Base-by-base conservation (phyloP, 805 yeast species). In the Gaillardinia entomophila region DNA sequence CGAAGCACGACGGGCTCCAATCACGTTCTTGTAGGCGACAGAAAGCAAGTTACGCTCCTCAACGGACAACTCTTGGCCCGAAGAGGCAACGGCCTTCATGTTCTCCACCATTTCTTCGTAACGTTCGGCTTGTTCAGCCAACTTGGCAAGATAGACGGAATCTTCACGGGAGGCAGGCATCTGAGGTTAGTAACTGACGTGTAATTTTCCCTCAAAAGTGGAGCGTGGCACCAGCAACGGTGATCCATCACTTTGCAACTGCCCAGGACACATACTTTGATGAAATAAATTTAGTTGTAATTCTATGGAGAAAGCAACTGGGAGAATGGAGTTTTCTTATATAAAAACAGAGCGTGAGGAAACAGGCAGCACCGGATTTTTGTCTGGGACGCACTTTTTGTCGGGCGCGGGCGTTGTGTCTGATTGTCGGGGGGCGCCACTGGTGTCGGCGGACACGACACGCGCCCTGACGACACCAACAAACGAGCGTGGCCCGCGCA, bases 41-140 rank as follows among this genome's bases (percentile, higher is more conserved):
- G 96, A 87, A 53, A 90, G 77, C 49, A 90, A 75, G 70, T 92
- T 92, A 68, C 98, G 89, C 73, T 92, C 98, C 71, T 92, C 98
- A 48, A 92, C 96, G 32, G 94, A 82, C 49, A 92, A 73, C 65
- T 90, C 97, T 67, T 85, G 89, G 42, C 96, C 96, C 27, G 95
- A 78, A 27, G 95, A 82, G 51, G 97, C 97, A 55, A 92, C 97
- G 34, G 86, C 82, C 67, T 90, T 89, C 97, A 90, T 90, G 73
- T 86, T 87, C 66, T 87, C 96, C 53, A 90, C 97, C 97, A 86
- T 88, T 73, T 90, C 97, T 73, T 92, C 97, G 65, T 89, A 92
- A 71, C 97, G 94, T 73, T 92, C 98, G 57, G 97, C 97, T 74
- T 90, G 97, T 71, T 90, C 97, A 57, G 97, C 96, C 62, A 92